A percentile compares a stretch with the other conserved stretches of the same genome.
These are phyloP conservation scores for Fistulifera pelliculosa DNA, from an alignment of 108 stramenopile genomes.

Conservation along the genomic window DNA sequence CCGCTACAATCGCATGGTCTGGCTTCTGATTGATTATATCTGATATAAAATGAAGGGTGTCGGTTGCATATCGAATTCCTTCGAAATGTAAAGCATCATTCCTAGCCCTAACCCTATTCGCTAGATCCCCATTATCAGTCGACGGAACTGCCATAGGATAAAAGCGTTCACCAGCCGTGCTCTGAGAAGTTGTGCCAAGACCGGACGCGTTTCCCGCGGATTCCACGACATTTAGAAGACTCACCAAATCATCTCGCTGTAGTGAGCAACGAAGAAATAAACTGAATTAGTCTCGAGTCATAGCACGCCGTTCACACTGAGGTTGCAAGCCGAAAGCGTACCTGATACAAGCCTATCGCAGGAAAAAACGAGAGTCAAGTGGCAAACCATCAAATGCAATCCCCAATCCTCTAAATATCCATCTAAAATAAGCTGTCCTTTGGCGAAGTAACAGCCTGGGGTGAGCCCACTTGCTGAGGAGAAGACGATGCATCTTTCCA, in stretches of 20 bases:
- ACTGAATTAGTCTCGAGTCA: no score
- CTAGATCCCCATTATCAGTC: no score
- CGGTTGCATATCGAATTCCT: conserved; percentile 38
- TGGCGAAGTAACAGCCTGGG: conserved; percentile 22
- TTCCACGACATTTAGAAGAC: conserved; percentile 26
- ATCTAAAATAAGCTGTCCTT: conserved; percentile 10
- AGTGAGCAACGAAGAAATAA: no score
- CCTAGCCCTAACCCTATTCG: not conserved
- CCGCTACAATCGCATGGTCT: conserved; percentile 14
- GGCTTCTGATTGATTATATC: conserved; percentile 7
- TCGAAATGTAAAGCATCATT: conserved; percentile 42
- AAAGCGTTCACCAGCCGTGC: no score
- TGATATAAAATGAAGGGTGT: conserved; percentile 20
- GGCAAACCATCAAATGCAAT: conserved; percentile 82
- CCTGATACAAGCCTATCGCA: conserved; percentile 81
- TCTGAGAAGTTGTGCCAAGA: no score
- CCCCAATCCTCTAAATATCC: conserved; percentile 78
- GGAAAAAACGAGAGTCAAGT: conserved; percentile 68
- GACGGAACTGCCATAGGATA: no score
- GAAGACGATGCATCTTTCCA: conserved; percentile 48
- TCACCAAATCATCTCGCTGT: conserved; percentile 69
- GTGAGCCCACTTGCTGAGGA: no score
- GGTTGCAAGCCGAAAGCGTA: no score
- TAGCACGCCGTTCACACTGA: no score
- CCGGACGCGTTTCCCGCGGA: no score